Evolutionary conservation across 2,329 filamentous ascomycete genomes (phyloP).

Genomic region (Paecilomyces dactylethromorphus): DNA sequence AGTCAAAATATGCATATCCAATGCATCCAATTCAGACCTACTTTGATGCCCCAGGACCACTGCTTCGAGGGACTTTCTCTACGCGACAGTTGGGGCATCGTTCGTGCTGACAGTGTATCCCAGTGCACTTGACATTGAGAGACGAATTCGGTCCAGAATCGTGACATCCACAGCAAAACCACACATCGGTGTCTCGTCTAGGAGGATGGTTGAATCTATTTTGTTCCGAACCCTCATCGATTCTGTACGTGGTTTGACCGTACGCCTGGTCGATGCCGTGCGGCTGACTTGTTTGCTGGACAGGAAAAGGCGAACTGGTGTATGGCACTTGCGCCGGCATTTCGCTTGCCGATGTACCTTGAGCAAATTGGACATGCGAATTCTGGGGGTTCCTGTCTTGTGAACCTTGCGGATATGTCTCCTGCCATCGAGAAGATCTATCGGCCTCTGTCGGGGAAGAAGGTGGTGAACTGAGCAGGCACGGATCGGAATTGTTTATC

Average conservation of each 20-base stretch:
- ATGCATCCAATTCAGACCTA: not conserved
- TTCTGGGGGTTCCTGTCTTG: too few relatives aligned
- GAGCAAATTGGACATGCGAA: too few relatives aligned
- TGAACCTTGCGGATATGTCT: too few relatives aligned
- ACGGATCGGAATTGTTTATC: not conserved
- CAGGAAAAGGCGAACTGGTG: too few relatives aligned
- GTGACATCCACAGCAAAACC: slow-evolving; percentile 6
- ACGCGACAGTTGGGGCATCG: slow-evolving; percentile 4
- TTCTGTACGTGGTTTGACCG: not conserved
- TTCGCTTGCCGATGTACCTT: too few relatives aligned
- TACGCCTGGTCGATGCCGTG: not conserved
- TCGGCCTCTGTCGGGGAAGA: not conserved
- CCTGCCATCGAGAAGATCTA: too few relatives aligned
- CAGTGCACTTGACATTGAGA: slow-evolving; percentile 2
- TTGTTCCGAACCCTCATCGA: not conserved
- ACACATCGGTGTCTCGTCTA: slow-evolving; percentile 3
- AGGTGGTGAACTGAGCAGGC: not conserved
- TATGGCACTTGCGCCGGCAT: too few relatives aligned
- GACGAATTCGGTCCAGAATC: slow-evolving; percentile 6
- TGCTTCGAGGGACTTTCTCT: not conserved
- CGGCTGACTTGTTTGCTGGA: not conserved
- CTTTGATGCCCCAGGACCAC: not conserved
- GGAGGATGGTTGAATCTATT: not conserved
- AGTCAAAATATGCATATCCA: not conserved
- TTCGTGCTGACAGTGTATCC: slow-evolving; percentile 1